Percentiles rank a stretch among this genome's conserved stretches.
Evolutionary conservation across 371 early-diverging fungal species (phyloP).

Genomic region (Haplosporangium sp.): DNA sequence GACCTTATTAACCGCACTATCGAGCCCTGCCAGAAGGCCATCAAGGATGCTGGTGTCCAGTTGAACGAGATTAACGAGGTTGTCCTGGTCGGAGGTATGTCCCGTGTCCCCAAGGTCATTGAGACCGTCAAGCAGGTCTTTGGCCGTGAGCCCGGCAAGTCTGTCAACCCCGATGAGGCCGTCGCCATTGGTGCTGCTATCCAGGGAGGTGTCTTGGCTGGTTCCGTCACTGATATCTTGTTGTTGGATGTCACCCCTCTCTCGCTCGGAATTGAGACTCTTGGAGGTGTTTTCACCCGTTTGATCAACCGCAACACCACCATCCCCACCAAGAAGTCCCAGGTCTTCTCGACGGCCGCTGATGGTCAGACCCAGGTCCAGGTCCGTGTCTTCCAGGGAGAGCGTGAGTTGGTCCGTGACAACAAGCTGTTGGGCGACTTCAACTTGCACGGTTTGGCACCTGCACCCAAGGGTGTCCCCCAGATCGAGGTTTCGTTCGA

Average conservation of each 20-base stretch:
- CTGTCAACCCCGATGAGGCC: constrained; percentile 99
- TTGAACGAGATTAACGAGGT: constrained; percentile 93
- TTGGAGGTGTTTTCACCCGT: constrained; percentile 98
- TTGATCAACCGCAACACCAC: constrained; percentile 99
- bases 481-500: constrained; percentile 97
- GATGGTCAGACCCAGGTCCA: constrained; percentile 99
- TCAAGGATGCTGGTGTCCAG: constrained; percentile 94
- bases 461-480: constrained; percentile 96
- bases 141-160: constrained; percentile 92
- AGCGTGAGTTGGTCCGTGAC: constrained; percentile 96
- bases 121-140: constrained; percentile 94
- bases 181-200: constrained; percentile 99
- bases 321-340: constrained; percentile 98
- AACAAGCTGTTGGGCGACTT: constrained; percentile 99
- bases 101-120: constrained; percentile 98
- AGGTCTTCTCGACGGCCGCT: constrained; percentile 99
- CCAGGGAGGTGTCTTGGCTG: constrained; percentile 98
- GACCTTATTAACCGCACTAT: constrained; percentile 91
- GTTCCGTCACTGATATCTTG: constrained; percentile 94
- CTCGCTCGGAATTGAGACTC: constrained; percentile 98
- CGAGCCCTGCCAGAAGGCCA: constrained; percentile 95
- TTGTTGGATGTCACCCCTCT: constrained; percentile 99
- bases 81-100: constrained; percentile 99
- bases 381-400: constrained; percentile 99
- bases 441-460: constrained; percentile 90